Base-by-base conservation (phyloP, 2,329 filamentous ascomycete species). In the Penicillium oxalicum region DNA sequence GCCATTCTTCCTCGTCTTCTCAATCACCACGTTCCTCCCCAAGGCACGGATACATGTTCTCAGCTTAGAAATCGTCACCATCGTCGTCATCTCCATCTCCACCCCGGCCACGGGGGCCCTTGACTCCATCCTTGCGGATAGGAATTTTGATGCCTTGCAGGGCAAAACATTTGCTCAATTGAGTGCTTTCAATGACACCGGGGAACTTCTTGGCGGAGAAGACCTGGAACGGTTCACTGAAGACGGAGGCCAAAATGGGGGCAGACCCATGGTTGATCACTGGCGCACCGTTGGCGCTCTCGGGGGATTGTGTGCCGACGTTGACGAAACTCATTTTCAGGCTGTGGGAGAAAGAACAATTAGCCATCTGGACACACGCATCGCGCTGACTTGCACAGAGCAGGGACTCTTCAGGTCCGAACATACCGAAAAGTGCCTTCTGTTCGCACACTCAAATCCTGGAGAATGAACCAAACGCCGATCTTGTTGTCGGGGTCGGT, bases 171-270 rank as follows among this genome's bases (percentile, higher is more conserved):
- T 94, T 95, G 77, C 91, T 96, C 13, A 97, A 74, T 4, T 83
- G 72, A 0, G 93, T 98, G 68, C 87, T 94, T 67, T 97, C 91
- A 49, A 95, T 95, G 1, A 98, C 93, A 36, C 93, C 93, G 0
- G 93, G 93, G 69, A 98, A 98, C 64, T 96, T 96, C 78, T 98
- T 98, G 41, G 93, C 93, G 2, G 88, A 95, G 71, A 86, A 97
- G 28, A 98, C 93, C 46, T 89, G 88, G 75, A 98, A 97, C 2
- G 83, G 79, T 4, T 95, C 87, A 41, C 88, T 94, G 70, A 91
- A 97, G 60, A 83, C 85, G 7, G 84, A 86, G 0, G 91, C 90
- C 13, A 97, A 78, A 9, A 96, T 86, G 0, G 88, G 88, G 0
- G 88, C 87, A 54, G 83, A 84, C 48, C 84, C 86, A 34, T 80